A percentile compares a stretch with the other conserved stretches of the same genome.
These are phyloP conservation scores for Blastobotrys indianensis DNA, from an alignment of 1,139 yeast genomes.

Conservation along the genomic window DNA sequence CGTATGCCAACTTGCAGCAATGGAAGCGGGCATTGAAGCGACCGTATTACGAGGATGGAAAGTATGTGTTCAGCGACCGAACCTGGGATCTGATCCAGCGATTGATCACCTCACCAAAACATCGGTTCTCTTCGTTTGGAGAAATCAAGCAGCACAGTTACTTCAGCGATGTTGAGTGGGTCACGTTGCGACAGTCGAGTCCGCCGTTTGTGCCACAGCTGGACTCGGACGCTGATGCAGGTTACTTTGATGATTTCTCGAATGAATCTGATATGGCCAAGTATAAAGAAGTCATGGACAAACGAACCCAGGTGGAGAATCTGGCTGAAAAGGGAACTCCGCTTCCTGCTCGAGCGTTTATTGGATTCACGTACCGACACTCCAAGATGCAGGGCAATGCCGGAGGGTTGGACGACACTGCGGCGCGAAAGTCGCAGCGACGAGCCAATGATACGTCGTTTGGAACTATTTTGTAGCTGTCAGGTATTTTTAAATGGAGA, in stretches of 20 bases:
- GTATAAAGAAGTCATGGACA: conserved; percentile 92
- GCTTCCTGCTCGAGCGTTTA: conserved; percentile 63
- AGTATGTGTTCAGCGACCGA: conserved; percentile 89
- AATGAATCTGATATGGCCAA: conserved; percentile 97
- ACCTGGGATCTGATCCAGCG: conserved; percentile 84
- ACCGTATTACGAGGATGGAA: conserved; percentile 88
- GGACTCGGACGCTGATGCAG: conserved; percentile 96
- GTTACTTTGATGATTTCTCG: conserved; percentile 95
- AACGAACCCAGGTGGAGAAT: conserved; percentile 78
- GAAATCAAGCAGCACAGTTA: conserved; percentile 78
- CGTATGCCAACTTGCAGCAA: conserved; percentile 86
- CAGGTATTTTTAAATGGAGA: no score
- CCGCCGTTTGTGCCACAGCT: conserved; percentile 97
- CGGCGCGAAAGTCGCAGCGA: conserved; percentile 8
- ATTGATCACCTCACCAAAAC: conserved; percentile 72
- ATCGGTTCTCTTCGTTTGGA: conserved; percentile 68
- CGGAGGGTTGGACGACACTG: conserved; percentile 17
- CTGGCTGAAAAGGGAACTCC: conserved; percentile 60
- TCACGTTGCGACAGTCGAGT: conserved; percentile 49
- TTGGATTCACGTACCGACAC: conserved; percentile 95
- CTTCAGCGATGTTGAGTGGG: conserved; percentile 81
- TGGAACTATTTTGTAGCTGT: conserved; percentile 23
- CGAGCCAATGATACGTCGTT: conserved; percentile 20
- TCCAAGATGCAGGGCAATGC: conserved; percentile 24
- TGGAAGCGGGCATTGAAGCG: conserved; percentile 87